phyloP scores from a whole-genome alignment of 2,329 filamentous ascomycete genomes.

The Trichoderma atrobrunneum region DNA sequence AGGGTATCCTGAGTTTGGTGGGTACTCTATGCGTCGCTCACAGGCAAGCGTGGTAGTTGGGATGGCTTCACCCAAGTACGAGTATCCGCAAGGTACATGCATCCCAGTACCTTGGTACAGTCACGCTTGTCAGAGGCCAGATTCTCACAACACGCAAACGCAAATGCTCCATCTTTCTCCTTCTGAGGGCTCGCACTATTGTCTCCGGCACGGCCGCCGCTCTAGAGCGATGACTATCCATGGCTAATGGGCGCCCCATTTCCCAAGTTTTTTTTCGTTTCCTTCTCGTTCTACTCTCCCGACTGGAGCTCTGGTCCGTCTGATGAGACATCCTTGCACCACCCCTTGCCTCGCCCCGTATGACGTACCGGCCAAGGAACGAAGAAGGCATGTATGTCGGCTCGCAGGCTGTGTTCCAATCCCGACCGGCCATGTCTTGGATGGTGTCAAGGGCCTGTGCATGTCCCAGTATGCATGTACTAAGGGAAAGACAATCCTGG shows the following conservation, averaged over 20 bases:
- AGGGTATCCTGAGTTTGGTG: background rate
- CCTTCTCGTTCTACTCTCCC: slow-evolving; percentile 19
- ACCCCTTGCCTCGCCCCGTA: slow-evolving; percentile 28
- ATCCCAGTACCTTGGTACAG: background rate
- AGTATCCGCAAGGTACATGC: background rate
- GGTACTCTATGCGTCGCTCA: background rate
- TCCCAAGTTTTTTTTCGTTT: background rate
- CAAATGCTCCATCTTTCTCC: background rate
- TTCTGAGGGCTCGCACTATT: slow-evolving; percentile 22
- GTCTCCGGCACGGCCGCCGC: slow-evolving; percentile 25
- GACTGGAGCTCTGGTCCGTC: slow-evolving; percentile 29
- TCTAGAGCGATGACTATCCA: slow-evolving; percentile 21
- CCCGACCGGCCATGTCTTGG: slow-evolving; percentile 17
- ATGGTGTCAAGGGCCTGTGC: slow-evolving; percentile 4
- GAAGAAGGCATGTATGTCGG: slow-evolving; percentile 10
- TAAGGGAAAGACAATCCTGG: slow-evolving; percentile 16
- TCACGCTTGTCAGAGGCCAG: background rate
- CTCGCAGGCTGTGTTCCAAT: slow-evolving; percentile 4
- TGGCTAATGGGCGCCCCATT: slow-evolving; percentile 13
- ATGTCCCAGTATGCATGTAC: background rate
- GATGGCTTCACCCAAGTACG: background rate
- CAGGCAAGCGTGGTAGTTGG: background rate
- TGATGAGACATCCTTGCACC: slow-evolving; percentile 36
- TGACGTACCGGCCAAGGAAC: slow-evolving; percentile 28
- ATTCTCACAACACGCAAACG: background rate